Evolutionary conservation across 2,329 filamentous ascomycete species (phyloP).

Genomic region (Aspergillus ochraceoroseus): DNA sequence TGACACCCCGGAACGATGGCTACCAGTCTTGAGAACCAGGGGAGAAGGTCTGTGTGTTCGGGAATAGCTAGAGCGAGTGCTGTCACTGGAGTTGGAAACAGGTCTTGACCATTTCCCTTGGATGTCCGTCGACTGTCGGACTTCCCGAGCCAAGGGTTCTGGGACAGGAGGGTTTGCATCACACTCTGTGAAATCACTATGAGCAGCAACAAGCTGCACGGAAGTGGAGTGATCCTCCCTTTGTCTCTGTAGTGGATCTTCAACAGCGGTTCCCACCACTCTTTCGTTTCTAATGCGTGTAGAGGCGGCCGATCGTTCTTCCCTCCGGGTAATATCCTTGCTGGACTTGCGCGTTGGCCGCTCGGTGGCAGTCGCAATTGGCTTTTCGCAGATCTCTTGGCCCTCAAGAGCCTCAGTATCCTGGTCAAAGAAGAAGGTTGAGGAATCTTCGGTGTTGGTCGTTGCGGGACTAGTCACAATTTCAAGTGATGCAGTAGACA

Average conservation of each 20-base stretch:
- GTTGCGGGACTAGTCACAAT: conserved; percentile 20
- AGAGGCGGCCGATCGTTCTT: conserved; percentile 23
- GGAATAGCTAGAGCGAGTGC: conserved; percentile 26
- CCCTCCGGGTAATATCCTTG: conserved; percentile 22
- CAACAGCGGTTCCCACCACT: conserved; percentile 17
- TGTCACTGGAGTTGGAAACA: conserved; percentile 30
- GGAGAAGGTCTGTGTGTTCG: conserved; percentile 27
- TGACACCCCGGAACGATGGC: conserved; percentile 24
- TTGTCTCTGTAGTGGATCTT: conserved; percentile 26
- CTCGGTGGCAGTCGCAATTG: conserved; percentile 26
- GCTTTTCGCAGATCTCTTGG: conserved; percentile 30
- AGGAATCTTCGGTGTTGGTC: conserved; percentile 21
- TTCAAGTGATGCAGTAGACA: conserved; percentile 20
- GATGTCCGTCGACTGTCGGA: conserved; percentile 8
- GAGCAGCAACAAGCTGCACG: conserved; percentile 12
- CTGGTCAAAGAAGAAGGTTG: conserved; percentile 22
- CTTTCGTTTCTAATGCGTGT: conserved; percentile 22
- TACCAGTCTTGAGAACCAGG: conserved; percentile 23
- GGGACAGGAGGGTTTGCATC: conserved; percentile 11
- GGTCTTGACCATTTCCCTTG: conserved; percentile 21
- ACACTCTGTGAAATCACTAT: conserved; percentile 7
- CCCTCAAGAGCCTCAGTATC: conserved; percentile 32
- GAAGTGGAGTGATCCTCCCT: conserved; percentile 21
- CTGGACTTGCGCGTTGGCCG: conserved; percentile 31
- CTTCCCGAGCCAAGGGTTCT: conserved; percentile 10